Evolutionary conservation across 306 rosid genomes (phyloP), one percentile per base, ranked within the genome.

Genomic region (Quercus gilva): DNA sequence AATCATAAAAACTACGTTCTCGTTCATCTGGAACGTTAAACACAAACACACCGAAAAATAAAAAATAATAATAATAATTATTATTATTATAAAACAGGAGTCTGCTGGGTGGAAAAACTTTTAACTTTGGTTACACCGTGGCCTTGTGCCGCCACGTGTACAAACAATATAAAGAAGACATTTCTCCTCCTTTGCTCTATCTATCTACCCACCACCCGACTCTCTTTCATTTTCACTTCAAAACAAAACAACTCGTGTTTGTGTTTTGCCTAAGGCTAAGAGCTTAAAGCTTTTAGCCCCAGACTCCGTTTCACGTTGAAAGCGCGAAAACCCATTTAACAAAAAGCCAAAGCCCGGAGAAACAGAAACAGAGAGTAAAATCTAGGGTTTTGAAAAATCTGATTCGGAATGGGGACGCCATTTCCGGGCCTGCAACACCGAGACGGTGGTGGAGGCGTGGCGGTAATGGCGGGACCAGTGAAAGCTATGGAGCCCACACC

Each of bases 401-500:
- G 81, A 83, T 51, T 81, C 84, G 65, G 58, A 85, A 85, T 87
- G 91, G 84, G 85, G 55, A 82, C 79, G 76, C 91, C 89, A 68
- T 85, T 85, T 78, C 78, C 85, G 6, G 75, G 45, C 19, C 52
- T 68, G 25, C 72, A 68, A 23, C 72, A 80, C 37, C 58, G 73
- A 52, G 77, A 25, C 12, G 83, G 84, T 4, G 83, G 82, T 29
- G 91, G 84, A 10, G 84, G 79, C 21, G 88, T 85, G 18, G 85
- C 87, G 14, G 56, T 79, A 14, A 78, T 85, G 85, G 77, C 86
- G n/a, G 85, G 84, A 23, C 37, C 87, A 6, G 45, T 80, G 20
- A 78, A 63, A 43, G 10, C 81, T 9, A 79, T 87, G 53, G 87
- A 85, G 61, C 45, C 87, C 6, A 71, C 89, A 1, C 53, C 84